A percentile compares a stretch with the other conserved stretches of the same genome.
phyloP scores from a whole-genome alignment of 2,329 filamentous ascomycete genomes.

The Sporothrix humicola region DNA sequence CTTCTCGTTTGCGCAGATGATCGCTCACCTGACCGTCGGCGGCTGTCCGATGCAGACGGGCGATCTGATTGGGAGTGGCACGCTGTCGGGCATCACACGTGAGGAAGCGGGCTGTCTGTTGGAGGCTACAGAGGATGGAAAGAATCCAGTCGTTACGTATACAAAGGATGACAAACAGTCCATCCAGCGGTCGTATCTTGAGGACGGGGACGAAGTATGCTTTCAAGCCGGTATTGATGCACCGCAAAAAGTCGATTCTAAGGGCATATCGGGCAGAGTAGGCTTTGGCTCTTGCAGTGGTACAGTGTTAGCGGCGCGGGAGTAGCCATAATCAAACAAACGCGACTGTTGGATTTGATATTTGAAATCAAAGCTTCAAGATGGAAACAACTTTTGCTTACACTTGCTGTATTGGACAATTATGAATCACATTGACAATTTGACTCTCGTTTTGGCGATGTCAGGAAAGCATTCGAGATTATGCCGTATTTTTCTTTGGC shows the following conservation, averaged over 20 bases:
- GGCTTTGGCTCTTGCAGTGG: neutral
- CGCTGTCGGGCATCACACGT: neutral
- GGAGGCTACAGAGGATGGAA: neutral
- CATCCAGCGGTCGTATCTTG: conserved; percentile 1
- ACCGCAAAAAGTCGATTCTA: neutral
- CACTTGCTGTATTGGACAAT: neutral
- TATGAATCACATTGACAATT: neutral
- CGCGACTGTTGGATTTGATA: neutral
- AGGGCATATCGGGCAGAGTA: neutral
- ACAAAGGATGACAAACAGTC: neutral
- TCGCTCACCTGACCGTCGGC: conserved; percentile 15
- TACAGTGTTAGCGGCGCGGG: conserved; percentile 1
- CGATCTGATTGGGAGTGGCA: conserved; percentile 12
- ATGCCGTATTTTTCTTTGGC: neutral
- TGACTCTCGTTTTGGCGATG: neutral
- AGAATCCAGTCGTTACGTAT: neutral
- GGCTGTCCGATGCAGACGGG: conserved; percentile 19
- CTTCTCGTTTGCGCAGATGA: conserved; percentile 24
- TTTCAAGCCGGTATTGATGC: neutral
- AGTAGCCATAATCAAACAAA: neutral
- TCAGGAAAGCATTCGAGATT: neutral
- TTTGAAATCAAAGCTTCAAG: neutral
- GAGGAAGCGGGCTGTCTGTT: neutral
- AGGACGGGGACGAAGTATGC: neutral
- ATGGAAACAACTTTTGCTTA: neutral